Conservation (phyloP, 2,329 filamentous ascomycete genomes). For the Macrophomina pseudophaseolina region DNA sequence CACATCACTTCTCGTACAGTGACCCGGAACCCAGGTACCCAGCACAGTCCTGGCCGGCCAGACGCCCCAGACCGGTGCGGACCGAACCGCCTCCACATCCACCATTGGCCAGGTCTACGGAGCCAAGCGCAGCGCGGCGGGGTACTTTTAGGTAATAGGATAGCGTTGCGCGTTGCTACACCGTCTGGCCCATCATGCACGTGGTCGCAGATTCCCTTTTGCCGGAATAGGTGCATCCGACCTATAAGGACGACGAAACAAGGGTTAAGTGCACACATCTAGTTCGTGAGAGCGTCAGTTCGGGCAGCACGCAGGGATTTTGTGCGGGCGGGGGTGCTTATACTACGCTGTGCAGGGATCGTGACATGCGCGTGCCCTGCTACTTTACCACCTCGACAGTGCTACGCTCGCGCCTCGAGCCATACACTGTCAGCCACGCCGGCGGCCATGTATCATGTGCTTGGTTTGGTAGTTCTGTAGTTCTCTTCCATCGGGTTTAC, state of each 20-base stretch:
- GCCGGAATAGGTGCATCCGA: background rate
- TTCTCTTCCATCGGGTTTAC: background rate
- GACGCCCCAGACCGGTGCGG: slow-evolving; percentile 5
- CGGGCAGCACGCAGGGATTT: background rate
- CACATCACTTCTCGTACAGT: background rate
- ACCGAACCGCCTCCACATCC: slow-evolving; percentile 17
- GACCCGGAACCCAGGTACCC: background rate
- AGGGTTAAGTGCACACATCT: background rate
- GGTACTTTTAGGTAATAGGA: background rate
- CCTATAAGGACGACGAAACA: background rate
- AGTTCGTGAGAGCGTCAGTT: background rate
- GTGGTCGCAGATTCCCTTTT: background rate
- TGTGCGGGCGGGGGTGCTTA: background rate
- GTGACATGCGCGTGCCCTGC: background rate
- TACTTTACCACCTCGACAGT: background rate
- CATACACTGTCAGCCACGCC: background rate
- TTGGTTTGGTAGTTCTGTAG: background rate
- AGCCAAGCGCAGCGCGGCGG: too few relatives aligned
- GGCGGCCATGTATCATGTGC: background rate
- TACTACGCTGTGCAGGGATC: slow-evolving; percentile 20
- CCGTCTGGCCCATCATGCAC: background rate
- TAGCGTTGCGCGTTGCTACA: background rate
- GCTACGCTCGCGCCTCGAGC: background rate
- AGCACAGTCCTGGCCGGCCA: background rate
- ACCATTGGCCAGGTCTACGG: slow-evolving; percentile 6